These are phyloP conservation scores for Phytopythium mirpurense DNA, from an alignment of 352 stramenopile species.

Conservation along the genomic window DNA sequence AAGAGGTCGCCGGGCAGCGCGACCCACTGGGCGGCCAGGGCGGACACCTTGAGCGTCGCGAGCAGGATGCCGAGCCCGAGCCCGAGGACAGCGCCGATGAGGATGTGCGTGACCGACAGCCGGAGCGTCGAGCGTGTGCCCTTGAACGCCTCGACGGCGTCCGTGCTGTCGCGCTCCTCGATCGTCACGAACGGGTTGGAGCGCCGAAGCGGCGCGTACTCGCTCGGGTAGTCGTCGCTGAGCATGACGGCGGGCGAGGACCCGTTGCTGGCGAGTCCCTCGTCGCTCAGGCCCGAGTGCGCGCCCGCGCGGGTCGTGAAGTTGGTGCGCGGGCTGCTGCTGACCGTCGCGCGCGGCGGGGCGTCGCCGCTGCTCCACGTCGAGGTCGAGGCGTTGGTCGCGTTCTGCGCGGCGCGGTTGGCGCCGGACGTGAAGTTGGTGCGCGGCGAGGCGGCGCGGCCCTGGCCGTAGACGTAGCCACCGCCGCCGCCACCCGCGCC, in stretches of 20 bases:
- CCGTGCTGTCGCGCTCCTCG: conserved; percentile 15
- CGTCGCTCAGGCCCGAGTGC: not conserved
- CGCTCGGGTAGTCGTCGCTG: conserved; percentile 16
- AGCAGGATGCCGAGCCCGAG: conserved; percentile 50
- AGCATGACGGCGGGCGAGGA: conserved; percentile 7
- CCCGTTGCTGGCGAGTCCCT: conserved; percentile 1
- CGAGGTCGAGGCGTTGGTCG: conserved; percentile 3
- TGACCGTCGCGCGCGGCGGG: conserved; percentile 6
- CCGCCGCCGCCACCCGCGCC: not conserved
- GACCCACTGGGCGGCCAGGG: conserved; percentile 43
- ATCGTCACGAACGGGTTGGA: conserved; percentile 30
- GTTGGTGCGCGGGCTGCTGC: conserved; percentile 34
- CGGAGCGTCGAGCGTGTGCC: conserved; percentile 38
- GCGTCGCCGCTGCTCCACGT: conserved; percentile 8
- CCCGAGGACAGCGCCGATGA: conserved; percentile 43
- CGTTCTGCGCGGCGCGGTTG: not conserved
- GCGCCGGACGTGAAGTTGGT: conserved; percentile 37
- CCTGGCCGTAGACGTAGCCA: not conserved
- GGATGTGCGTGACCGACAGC: conserved; percentile 47
- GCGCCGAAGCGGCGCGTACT: conserved; percentile 28
- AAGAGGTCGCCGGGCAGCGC: conserved; percentile 73
- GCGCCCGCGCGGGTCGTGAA: conserved; percentile 30
- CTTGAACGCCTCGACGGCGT: conserved; percentile 22
- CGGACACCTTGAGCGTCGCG: conserved; percentile 32
- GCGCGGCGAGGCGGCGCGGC: conserved; percentile 7